Evolutionary conservation across 371 early-diverging fungal species (phyloP).

Genomic region (Nematocida parisii): DNA sequence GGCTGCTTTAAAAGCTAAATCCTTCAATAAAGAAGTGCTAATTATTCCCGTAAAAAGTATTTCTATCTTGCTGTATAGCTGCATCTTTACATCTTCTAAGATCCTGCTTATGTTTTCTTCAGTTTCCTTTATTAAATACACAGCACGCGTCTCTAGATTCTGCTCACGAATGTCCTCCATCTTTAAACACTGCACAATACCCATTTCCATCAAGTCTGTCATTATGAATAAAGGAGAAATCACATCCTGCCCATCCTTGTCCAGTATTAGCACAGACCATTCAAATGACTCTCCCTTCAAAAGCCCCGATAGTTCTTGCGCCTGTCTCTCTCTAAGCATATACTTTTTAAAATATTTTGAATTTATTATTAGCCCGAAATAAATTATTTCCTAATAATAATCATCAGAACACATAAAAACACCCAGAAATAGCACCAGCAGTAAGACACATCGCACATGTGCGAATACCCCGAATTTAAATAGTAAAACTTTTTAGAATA

Average conservation of each 20-base stretch:
- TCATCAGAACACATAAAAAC: too few relatives aligned
- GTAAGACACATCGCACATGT: too few relatives aligned
- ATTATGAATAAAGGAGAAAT: slow-evolving; percentile 91
- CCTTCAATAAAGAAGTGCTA: slow-evolving; percentile 82
- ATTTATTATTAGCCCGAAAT: neutral
- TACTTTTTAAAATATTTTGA: slow-evolving; percentile 20
- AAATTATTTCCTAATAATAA: too few relatives aligned
- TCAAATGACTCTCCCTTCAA: slow-evolving; percentile 54
- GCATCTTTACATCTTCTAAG: slow-evolving; percentile 79
- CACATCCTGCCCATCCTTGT: slow-evolving; percentile 82
- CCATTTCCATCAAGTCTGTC: slow-evolving; percentile 88
- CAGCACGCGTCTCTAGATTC: slow-evolving; percentile 87
- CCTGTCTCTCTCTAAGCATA: slow-evolving; percentile 67
- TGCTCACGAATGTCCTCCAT: slow-evolving; percentile 77
- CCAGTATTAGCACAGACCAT: slow-evolving; percentile 95
- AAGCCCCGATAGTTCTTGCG: slow-evolving; percentile 56
- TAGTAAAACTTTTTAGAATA: too few relatives aligned
- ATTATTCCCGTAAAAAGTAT: slow-evolving; percentile 84
- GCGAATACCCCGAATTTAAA: too few relatives aligned
- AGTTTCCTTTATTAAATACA: slow-evolving; percentile 90
- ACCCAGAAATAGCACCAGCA: too few relatives aligned
- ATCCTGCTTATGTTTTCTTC: slow-evolving; percentile 77
- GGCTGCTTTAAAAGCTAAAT: slow-evolving; percentile 76
- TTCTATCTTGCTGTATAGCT: slow-evolving; percentile 85
- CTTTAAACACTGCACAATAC: slow-evolving; percentile 88